These are phyloP conservation scores for Begonia fuchsioides DNA, from an alignment of 306 rosid genomes.

Conservation along the genomic window DNA sequence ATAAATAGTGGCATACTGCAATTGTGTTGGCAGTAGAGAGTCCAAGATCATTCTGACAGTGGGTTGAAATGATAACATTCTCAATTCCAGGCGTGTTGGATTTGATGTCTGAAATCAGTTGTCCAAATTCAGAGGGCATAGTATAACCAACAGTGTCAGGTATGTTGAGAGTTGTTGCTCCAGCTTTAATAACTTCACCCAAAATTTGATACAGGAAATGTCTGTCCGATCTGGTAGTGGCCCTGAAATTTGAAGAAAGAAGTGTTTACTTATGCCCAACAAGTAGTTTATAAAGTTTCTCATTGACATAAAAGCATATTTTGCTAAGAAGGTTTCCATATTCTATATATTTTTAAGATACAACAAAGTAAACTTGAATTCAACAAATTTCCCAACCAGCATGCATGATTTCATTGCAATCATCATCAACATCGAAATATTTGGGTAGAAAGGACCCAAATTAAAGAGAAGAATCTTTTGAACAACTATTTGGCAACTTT, in stretches of 20 bases:
- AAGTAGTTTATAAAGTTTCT: too few species aligned
- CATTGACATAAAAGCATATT: too few species aligned
- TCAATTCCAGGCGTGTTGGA: constrained; percentile 83
- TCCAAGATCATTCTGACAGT: constrained; percentile 98
- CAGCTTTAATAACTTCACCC: constrained; percentile 88
- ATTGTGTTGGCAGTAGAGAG: constrained; percentile 86
- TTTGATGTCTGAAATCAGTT: constrained; percentile 74
- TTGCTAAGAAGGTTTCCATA: too few species aligned
- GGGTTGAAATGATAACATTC: constrained; percentile 77
- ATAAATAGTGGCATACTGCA: constrained; percentile 27
- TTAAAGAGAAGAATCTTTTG: too few species aligned
- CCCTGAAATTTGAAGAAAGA: not conserved
- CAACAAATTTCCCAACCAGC: too few species aligned
- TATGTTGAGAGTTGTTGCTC: constrained; percentile 92
- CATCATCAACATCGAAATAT: too few species aligned
- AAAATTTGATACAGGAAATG: constrained; percentile 76
- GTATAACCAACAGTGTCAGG: constrained; percentile 92
- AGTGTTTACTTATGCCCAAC: too few species aligned
- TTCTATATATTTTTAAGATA: too few species aligned
- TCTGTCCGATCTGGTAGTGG: constrained; percentile 56
- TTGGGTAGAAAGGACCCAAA: too few species aligned
- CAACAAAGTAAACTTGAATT: too few species aligned
- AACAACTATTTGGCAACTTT: too few species aligned
- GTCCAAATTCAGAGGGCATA: constrained; percentile 56
- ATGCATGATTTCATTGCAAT: too few species aligned